Evolutionary conservation across 495 filamentous ascomycete species (phyloP), one percentile per base, ranked within the genome.

Genomic region (Pseudoneurospora amorphoporcata): DNA sequence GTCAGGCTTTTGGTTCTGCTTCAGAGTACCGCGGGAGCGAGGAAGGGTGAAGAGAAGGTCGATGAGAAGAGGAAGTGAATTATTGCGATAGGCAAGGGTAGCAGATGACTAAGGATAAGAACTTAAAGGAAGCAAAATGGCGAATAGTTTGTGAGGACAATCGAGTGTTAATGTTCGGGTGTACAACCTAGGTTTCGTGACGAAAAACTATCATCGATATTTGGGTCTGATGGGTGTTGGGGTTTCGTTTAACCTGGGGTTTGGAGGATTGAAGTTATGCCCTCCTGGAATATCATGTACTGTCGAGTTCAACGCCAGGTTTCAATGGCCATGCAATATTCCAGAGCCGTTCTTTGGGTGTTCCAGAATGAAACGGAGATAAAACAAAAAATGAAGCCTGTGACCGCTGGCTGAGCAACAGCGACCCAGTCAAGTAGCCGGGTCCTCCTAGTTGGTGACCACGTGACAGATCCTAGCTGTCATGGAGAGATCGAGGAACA

Each of bases 1-100:
- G 68, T 76, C 4, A 73, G 77, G 68, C 1, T 76, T 14, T 68
- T 72, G 39, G 61, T 78, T 68, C 71, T 78, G 42, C 53, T 69
- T 75, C 6, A 73, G 75, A 32, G 70, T 77, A 8, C 73, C 71
- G 70, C n/a, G 68, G 43, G 12, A 75, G 53, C 39, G 17, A n/a
- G n/a, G 39, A 32, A 8, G 69, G 69, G 47, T 58, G 17, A 61
- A 23, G 32, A 53, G 10, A 47, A 29, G 43, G 38, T 40, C n/a
- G 71, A 76, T 47, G 39, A 47, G 38, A 71, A 39, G 39, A 65
- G 39, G 10, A 43, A 14, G 40, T 43, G 17, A 17, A 8, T 35
- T 45, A 37, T 23, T 19, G 40, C 8, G 29, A 14, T 3, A 17
- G 14, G 6, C 17, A 19, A 17, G 2, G 10, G 3, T 17, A 14